Conservation (phyloP, 208 protist species). For the Leishmania amazonensis region DNA sequence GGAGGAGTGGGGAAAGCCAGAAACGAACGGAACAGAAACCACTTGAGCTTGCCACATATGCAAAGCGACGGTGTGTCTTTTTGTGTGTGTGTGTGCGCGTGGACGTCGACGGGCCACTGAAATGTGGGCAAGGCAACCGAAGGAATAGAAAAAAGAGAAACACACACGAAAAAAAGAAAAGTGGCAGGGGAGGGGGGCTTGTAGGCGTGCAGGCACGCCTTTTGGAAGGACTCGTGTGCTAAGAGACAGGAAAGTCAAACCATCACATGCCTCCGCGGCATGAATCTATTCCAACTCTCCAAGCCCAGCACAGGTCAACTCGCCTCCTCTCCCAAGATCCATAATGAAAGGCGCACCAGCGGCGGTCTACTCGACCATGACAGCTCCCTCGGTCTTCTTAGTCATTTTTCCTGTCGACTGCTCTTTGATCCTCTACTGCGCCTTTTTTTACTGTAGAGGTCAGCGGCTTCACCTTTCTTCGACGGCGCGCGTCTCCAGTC, state of each 20-base stretch:
- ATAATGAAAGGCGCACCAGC: neutral
- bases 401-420: neutral
- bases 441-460: neutral
- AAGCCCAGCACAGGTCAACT: too few species aligned
- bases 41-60: neutral
- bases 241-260: too few species aligned
- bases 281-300: too few species aligned
- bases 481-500: neutral
- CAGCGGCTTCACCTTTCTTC: neutral
- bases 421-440: neutral
- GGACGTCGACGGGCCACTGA: neutral
- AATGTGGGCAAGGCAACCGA: neutral
- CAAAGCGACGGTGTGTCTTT: neutral
- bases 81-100: neutral
- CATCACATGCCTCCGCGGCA: too few species aligned
- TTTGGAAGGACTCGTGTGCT: neutral
- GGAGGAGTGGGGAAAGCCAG: neutral
- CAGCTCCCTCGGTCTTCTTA: too few species aligned
- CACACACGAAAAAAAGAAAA: conserved; percentile 5
- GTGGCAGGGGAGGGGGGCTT: neutral
- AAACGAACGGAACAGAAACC: neutral
- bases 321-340: too few species aligned
- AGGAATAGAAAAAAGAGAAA: neutral
- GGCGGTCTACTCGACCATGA: neutral
- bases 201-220: neutral